A percentile compares a stretch with the other conserved stretches of the same genome.
Evolutionary conservation across 345 rosid genomes (phyloP).

Genomic region (Acer yangbiense): DNA sequence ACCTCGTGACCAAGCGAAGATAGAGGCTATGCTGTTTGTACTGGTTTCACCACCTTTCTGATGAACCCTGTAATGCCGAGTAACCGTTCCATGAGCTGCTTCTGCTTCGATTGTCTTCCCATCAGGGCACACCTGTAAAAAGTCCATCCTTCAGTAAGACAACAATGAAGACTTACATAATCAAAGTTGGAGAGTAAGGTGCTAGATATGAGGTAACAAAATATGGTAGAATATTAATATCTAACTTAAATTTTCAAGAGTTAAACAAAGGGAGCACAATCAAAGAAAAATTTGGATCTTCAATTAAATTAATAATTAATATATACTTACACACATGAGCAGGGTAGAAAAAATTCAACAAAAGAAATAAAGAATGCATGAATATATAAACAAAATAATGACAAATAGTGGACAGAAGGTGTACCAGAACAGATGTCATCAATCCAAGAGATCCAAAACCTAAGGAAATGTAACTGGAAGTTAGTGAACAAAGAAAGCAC

Average conservation of each 20-base stretch:
- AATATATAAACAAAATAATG: not conserved
- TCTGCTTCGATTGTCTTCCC: slow-evolving; percentile 99
- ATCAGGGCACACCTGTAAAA: slow-evolving; percentile 91
- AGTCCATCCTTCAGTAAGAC: not conserved
- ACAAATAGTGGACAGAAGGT: slow-evolving; percentile 5
- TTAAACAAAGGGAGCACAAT: not conserved
- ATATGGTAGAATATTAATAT: not conserved
- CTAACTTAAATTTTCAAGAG: not conserved
- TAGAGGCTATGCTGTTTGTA: slow-evolving; percentile 98
- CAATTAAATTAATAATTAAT: too few relatives aligned
- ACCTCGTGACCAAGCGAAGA: slow-evolving; percentile 97
- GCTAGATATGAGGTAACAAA: not conserved
- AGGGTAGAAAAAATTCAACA: not conserved
- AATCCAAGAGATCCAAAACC: slow-evolving; percentile 99
- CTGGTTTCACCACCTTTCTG: slow-evolving; percentile 99
- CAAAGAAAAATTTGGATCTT: not conserved
- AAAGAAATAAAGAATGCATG: not conserved
- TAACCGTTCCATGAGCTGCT: slow-evolving; percentile 98
- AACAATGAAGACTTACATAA: not conserved
- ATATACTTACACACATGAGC: too few relatives aligned
- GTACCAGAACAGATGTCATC: slow-evolving; percentile 98
- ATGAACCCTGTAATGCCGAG: slow-evolving; percentile 94
- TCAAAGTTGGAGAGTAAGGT: not conserved
- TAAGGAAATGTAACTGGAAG: slow-evolving; percentile 26
- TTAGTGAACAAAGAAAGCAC: slow-evolving; percentile 16